Evolutionary conservation across 768 basidiomycete species (phyloP).

Genomic region (Fomitopsis pulvina): DNA sequence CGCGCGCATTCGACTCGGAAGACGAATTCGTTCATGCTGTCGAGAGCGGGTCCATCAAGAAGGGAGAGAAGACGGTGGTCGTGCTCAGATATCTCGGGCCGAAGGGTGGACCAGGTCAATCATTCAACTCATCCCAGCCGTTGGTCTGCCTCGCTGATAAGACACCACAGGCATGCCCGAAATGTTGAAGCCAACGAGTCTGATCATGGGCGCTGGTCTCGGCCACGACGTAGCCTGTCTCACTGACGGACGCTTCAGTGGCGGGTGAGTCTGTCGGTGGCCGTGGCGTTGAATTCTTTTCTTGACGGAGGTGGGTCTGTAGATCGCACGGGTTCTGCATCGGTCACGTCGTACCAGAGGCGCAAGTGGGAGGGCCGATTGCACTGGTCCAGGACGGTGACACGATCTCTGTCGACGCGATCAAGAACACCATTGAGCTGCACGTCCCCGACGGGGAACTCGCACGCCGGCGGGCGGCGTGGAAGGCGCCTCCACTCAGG

Average conservation of each 20-base stretch:
- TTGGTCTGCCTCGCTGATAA: slow-evolving; percentile 8
- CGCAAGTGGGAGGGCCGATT: slow-evolving; percentile 90
- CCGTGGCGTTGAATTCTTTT: slow-evolving; percentile 12
- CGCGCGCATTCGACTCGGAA: slow-evolving; percentile 89
- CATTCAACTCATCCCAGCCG: neutral
- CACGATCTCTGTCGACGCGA: slow-evolving; percentile 80
- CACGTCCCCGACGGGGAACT: slow-evolving; percentile 77
- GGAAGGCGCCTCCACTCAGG: slow-evolving; percentile 86
- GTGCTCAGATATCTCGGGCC: slow-evolving; percentile 95
- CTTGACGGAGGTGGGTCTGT: slow-evolving; percentile 11
- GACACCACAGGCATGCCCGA: slow-evolving; percentile 83
- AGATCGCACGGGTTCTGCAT: slow-evolving; percentile 97
- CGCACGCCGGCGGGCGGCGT: slow-evolving; percentile 57
- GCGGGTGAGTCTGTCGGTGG: slow-evolving; percentile 59
- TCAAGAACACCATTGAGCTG: slow-evolving; percentile 77
- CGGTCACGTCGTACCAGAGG: slow-evolving; percentile 95
- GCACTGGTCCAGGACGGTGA: slow-evolving; percentile 88
- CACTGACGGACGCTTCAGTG: slow-evolving; percentile 97
- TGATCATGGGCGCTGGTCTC: slow-evolving; percentile 98
- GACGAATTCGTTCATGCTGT: slow-evolving; percentile 84
- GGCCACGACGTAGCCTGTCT: slow-evolving; percentile 94
- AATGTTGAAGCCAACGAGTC: slow-evolving; percentile 96
- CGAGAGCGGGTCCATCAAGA: slow-evolving; percentile 80
- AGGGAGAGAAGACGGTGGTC: slow-evolving; percentile 95
- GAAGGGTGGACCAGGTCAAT: slow-evolving; percentile 87